Conservation (phyloP, 345 rosid genomes). For the Euphorbia pulcherrima region DNA sequence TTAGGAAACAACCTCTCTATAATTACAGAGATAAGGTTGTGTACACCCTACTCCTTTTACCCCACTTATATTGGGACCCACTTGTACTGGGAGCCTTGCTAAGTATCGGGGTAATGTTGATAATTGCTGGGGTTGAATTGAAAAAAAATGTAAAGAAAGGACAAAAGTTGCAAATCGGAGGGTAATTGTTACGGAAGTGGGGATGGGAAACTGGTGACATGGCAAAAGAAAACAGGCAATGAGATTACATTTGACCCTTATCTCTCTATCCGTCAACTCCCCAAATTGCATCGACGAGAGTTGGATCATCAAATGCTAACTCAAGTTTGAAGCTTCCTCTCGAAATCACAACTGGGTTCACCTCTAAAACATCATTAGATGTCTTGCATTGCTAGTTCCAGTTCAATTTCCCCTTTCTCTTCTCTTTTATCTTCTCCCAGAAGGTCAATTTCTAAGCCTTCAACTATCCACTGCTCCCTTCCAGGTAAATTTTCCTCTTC, state of each 20-base stretch:
- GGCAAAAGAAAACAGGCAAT: conserved; percentile 8
- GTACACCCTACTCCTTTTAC: too few relatives aligned
- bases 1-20: too few relatives aligned
- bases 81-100: too few relatives aligned
- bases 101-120: too few relatives aligned
- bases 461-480: conserved; percentile 51
- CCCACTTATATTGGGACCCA: too few relatives aligned
- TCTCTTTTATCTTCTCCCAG: conserved; percentile 37
- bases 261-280: conserved; percentile 3
- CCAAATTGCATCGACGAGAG: too few relatives aligned
- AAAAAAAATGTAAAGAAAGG: too few relatives aligned
- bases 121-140: too few relatives aligned
- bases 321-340: background rate
- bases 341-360: background rate
- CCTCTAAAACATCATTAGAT: conserved; percentile 16
- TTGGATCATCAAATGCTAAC: background rate
- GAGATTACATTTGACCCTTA: conserved; percentile 12
- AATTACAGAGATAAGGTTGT: too few relatives aligned
- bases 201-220: conserved; percentile 10
- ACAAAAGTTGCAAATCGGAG: too few relatives aligned
- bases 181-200: too few relatives aligned
- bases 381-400: conserved; percentile 30
- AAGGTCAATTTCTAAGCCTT: conserved; percentile 37
- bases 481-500: conserved; percentile 41
- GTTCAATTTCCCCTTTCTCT: conserved; percentile 47